A percentile compares a stretch with the other conserved stretches of the same genome.
Conservation (phyloP, 805 yeast species). For the Candida multigemmis region DNA sequence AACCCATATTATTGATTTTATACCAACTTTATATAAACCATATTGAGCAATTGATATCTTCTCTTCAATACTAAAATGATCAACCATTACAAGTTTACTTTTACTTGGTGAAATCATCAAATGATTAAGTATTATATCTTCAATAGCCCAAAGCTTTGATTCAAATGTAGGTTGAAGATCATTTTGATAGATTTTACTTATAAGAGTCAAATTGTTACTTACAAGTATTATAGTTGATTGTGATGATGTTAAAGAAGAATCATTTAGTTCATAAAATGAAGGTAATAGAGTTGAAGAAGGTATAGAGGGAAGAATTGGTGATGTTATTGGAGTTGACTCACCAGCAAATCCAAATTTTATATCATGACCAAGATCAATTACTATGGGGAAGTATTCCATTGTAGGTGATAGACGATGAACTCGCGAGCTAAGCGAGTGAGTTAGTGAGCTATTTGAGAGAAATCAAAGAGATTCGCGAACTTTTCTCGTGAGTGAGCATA, state of each 20-base stretch:
- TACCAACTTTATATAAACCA: too few species aligned
- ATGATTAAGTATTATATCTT: slow-evolving; percentile 6
- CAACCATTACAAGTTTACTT: slow-evolving; percentile 13
- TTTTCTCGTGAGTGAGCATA: too few species aligned
- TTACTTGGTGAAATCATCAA: slow-evolving; percentile 7
- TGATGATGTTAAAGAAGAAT: slow-evolving; percentile 8
- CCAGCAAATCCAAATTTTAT: slow-evolving; percentile 19
- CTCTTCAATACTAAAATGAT: too few species aligned
- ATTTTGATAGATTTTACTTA: neutral
- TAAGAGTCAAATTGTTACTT: neutral
- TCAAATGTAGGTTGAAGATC: too few species aligned
- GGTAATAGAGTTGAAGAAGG: slow-evolving; percentile 6
- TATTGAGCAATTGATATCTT: too few species aligned
- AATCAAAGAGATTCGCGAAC: too few species aligned
- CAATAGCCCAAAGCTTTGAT: too few species aligned
- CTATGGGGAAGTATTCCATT: slow-evolving; percentile 9
- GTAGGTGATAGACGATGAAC: too few species aligned
- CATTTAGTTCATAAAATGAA: slow-evolving; percentile 10
- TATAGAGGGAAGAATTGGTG: slow-evolving; percentile 3
- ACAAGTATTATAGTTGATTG: slow-evolving; percentile 2
- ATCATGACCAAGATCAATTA: slow-evolving; percentile 12
- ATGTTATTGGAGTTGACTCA: slow-evolving; percentile 8
- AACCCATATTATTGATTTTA: slow-evolving; percentile 13
- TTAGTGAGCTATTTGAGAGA: too few species aligned
- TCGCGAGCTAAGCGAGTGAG: too few species aligned